Conservation (phyloP, 202 grass and related monocot species). For the Schoenoplectus tabernaemontani region DNA sequence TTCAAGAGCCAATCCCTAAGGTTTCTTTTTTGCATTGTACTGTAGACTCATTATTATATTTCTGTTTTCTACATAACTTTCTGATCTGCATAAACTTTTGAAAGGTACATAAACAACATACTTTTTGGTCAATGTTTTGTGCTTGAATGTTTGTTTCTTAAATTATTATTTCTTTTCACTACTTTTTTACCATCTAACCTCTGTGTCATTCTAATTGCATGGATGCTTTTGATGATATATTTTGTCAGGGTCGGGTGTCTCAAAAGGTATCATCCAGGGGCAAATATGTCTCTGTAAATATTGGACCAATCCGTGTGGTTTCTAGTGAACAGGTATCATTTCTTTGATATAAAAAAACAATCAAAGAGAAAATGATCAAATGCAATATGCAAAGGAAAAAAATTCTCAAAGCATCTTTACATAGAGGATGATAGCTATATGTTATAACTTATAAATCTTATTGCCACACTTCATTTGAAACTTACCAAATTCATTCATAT, state of each 20-base stretch:
- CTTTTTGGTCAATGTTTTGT: neutral
- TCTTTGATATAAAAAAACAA: neutral
- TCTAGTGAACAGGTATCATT: slow-evolving; percentile 80
- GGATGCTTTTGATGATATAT: neutral
- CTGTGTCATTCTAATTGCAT: neutral
- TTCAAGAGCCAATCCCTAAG: slow-evolving; percentile 80
- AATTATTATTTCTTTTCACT: neutral
- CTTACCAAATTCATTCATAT: neutral
- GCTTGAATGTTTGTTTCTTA: neutral
- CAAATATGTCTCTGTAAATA: slow-evolving; percentile 90
- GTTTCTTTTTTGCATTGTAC: slow-evolving; percentile 31
- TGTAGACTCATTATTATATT: neutral
- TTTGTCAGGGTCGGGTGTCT: slow-evolving; percentile 58
- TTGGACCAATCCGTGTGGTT: slow-evolving; percentile 77
- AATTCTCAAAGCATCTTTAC: no score
- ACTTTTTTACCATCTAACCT: neutral
- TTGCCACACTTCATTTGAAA: neutral
- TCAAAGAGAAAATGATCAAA: neutral
- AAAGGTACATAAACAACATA: neutral
- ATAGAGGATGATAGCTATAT: no score
- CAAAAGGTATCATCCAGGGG: slow-evolving; percentile 77
- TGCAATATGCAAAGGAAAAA: slow-evolving; percentile 4
- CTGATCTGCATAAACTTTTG: neutral
- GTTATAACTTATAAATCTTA: no score
- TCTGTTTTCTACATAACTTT: neutral